Conservation (phyloP, 208 protist species). For the Acanthamoeba healyi region DNA sequence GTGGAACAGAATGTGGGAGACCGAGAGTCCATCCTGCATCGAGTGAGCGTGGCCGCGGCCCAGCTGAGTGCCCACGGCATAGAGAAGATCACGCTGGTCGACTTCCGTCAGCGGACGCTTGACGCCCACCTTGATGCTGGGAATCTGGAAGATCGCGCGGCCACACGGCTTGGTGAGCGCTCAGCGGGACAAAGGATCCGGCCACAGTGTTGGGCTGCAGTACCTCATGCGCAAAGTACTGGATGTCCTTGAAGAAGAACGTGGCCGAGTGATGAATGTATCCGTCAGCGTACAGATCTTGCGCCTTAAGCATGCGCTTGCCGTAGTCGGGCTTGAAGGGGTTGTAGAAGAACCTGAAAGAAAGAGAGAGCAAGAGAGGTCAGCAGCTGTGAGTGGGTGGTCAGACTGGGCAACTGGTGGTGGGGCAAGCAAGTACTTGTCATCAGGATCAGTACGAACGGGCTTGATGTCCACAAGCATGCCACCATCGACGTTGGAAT, state of each 20-base stretch:
- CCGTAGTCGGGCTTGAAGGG: slow-evolving; percentile 48
- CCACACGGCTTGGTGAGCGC: too few relatives aligned
- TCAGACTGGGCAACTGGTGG: not conserved
- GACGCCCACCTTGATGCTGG: slow-evolving; percentile 12
- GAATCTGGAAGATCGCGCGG: not conserved
- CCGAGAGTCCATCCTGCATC: slow-evolving; percentile 39
- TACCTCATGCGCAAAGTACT: slow-evolving; percentile 49
- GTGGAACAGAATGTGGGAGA: slow-evolving; percentile 59
- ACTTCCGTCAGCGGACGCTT: slow-evolving; percentile 24
- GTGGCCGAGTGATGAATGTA: slow-evolving; percentile 24
- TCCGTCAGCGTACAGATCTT: slow-evolving; percentile 22
- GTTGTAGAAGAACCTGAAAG: slow-evolving; percentile 37
- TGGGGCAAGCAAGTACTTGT: slow-evolving; percentile 8
- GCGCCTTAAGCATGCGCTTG: slow-evolving; percentile 37
- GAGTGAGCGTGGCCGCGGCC: slow-evolving; percentile 42
- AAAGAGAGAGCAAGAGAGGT: not conserved
- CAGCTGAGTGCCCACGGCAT: slow-evolving; percentile 31
- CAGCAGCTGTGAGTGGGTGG: not conserved
- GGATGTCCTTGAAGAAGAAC: slow-evolving; percentile 47
- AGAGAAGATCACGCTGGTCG: slow-evolving; percentile 38
- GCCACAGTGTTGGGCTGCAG: not conserved
- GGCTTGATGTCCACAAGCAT: slow-evolving; percentile 61
- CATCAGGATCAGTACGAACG: slow-evolving; percentile 14
- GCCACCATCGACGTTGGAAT: not conserved
- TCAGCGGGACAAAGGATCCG: not conserved